Evolutionary conservation across 2,329 filamentous ascomycete species (phyloP).

Genomic region (Dendrostoma leiphaemia): DNA sequence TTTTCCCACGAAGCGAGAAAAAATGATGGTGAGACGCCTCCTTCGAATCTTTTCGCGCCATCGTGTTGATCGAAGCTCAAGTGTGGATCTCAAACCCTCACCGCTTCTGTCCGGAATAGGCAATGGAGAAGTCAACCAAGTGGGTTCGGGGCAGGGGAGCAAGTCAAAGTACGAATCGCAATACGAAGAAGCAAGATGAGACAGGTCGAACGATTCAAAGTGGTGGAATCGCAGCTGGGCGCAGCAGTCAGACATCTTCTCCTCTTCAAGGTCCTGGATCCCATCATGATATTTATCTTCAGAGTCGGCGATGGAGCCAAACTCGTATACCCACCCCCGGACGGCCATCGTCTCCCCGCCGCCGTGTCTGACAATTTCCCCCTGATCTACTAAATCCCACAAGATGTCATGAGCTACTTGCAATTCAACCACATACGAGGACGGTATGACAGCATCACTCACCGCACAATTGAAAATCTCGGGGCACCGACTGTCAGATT

Average conservation of each 20-base stretch:
- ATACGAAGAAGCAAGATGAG: constrained; percentile 17
- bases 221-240: background rate
- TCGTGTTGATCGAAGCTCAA: constrained; percentile 14
- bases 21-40: constrained; percentile 18
- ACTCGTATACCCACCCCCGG: constrained; percentile 13
- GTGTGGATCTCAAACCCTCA: constrained; percentile 19
- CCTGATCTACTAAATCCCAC: constrained; percentile 12
- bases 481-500: background rate
- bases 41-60: constrained; percentile 16
- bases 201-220: constrained; percentile 8
- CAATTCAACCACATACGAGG: background rate
- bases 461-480: background rate
- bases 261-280: background rate
- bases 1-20: constrained; percentile 19
- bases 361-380: constrained; percentile 15
- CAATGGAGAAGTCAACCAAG: constrained; percentile 16
- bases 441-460: constrained; percentile 1
- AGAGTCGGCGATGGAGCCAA: background rate
- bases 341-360: constrained; percentile 12
- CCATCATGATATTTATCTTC: constrained; percentile 7
- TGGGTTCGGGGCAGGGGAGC: constrained; percentile 16
- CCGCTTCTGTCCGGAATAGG: constrained; percentile 18
- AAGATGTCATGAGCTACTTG: constrained; percentile 11
- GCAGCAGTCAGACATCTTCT: background rate
- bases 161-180: constrained; percentile 16